Conservation (phyloP, 2,329 filamentous ascomycete genomes). For the Arthroderma sp. region DNA sequence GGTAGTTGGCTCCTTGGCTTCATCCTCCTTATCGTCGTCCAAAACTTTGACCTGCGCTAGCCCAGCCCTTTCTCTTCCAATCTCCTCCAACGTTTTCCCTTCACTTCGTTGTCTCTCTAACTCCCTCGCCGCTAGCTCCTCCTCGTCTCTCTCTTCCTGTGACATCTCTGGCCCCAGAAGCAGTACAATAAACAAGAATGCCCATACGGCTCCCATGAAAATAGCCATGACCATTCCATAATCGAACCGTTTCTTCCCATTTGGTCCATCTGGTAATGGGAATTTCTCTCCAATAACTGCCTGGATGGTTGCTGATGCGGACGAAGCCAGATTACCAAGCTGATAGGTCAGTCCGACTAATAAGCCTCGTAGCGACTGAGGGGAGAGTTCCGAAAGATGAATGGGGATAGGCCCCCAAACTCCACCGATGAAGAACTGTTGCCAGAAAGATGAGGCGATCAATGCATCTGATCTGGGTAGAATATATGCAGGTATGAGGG, state of each 20-base stretch:
- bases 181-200: constrained; percentile 44
- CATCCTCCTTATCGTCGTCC: neutral
- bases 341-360: constrained; percentile 53
- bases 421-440: constrained; percentile 68
- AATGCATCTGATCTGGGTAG: constrained; percentile 47
- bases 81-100: constrained; percentile 9
- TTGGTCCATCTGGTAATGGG: constrained; percentile 49
- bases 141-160: constrained; percentile 30
- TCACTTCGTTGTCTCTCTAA: constrained; percentile 2
- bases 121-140: constrained; percentile 29
- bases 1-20: neutral
- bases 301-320: constrained; percentile 61
- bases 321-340: constrained; percentile 50
- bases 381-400: constrained; percentile 53
- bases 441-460: constrained; percentile 72
- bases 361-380: constrained; percentile 49
- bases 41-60: constrained; percentile 7
- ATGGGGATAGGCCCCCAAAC: constrained; percentile 66
- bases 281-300: constrained; percentile 62
- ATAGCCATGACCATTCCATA: constrained; percentile 82
- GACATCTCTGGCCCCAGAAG: constrained; percentile 37
- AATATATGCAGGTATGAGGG: constrained; percentile 71
- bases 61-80: constrained; percentile 10
- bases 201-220: constrained; percentile 76
- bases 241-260: constrained; percentile 46